Conservation (phyloP, 2,329 filamentous ascomycete genomes). For the Ascosphaera acerosa region DNA sequence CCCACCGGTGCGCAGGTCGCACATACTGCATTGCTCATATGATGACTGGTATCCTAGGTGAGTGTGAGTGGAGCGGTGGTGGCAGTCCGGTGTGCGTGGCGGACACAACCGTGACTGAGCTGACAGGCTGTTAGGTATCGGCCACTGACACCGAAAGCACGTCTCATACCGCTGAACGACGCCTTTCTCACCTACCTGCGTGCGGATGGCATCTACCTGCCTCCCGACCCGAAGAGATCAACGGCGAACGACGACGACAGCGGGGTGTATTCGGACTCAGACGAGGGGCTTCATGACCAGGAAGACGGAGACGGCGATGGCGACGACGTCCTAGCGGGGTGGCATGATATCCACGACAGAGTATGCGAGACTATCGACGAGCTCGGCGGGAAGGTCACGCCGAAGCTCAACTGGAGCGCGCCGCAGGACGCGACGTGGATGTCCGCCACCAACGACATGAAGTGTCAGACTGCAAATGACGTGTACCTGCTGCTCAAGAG, state of each 20-base stretch:
- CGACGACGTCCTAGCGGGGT: slow-evolving; percentile 27
- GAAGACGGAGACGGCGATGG: slow-evolving; percentile 33
- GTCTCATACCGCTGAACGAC: slow-evolving; percentile 49
- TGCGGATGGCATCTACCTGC: slow-evolving; percentile 77
- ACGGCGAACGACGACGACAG: slow-evolving; percentile 21
- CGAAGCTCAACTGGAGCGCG: slow-evolving; percentile 93
- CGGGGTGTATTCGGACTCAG: slow-evolving; percentile 32
- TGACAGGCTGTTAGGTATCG: slow-evolving; percentile 35
- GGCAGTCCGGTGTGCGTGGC: slow-evolving; percentile 1
- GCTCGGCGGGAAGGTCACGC: slow-evolving; percentile 63
- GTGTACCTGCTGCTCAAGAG: slow-evolving; percentile 86
- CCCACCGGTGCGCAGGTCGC: slow-evolving; percentile 56
- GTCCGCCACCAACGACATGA: slow-evolving; percentile 61
- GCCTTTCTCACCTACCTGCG: slow-evolving; percentile 68
- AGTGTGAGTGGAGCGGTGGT: slow-evolving; percentile 5
- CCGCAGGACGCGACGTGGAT: slow-evolving; percentile 96
- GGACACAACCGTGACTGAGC: slow-evolving; percentile 2
- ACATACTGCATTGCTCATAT: slow-evolving; percentile 88
- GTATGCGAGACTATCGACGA: slow-evolving; percentile 57
- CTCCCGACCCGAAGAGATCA: slow-evolving; percentile 20
- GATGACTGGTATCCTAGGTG: slow-evolving; percentile 70
- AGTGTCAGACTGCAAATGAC: slow-evolving; percentile 70
- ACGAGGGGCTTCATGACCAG: slow-evolving; percentile 30
- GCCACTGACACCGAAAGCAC: slow-evolving; percentile 57
- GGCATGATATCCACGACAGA: slow-evolving; percentile 46